Evolutionary conservation across 495 filamentous ascomycete genomes (phyloP).

Genomic region (Tuber aestivum): DNA sequence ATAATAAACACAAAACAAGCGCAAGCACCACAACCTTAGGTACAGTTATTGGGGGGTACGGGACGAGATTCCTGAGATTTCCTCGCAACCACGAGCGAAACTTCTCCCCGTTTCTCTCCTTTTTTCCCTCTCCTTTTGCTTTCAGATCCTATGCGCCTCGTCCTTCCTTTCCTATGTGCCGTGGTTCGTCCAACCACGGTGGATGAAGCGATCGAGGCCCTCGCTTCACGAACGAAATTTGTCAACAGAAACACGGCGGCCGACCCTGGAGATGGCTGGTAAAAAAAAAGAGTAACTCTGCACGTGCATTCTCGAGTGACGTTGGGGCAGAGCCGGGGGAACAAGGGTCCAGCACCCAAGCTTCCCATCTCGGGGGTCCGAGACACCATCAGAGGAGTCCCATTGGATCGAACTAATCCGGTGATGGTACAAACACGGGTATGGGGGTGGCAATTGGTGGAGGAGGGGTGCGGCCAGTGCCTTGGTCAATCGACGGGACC

Average conservation of each 20-base stretch:
- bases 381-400: background rate
- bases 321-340: background rate
- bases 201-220: background rate
- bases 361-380: background rate
- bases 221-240: background rate
- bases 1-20: background rate
- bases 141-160: background rate
- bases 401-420: background rate
- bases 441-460: background rate
- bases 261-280: background rate
- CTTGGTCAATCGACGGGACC: background rate
- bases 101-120: background rate
- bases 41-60: background rate
- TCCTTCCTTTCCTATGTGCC: background rate
- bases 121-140: background rate
- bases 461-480: background rate
- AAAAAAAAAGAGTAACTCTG: background rate
- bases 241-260: background rate
- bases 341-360: background rate
- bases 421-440: background rate
- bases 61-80: background rate
- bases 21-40: background rate
- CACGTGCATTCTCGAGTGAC: background rate
- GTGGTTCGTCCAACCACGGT: background rate
- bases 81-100: background rate